Percentiles rank a stretch among this genome's conserved stretches.
phyloP scores from a whole-genome alignment of 1,284 basidiomycete genomes.

The Stereum hirsutum region DNA sequence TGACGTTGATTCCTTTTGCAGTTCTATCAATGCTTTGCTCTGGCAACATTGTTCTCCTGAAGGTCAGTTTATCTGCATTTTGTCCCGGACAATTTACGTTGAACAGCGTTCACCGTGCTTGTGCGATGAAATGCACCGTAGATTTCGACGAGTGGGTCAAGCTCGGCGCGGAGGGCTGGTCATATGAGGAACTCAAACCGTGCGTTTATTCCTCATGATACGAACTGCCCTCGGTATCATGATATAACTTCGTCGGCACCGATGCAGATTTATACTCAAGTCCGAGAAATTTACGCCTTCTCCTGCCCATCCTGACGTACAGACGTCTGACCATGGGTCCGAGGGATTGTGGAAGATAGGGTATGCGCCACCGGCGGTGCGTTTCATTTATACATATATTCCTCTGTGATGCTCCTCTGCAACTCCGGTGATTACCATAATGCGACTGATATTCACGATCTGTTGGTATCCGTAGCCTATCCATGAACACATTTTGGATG shows the following conservation, averaged over 20 bases:
- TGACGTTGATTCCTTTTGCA: neutral
- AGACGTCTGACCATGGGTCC: constrained; percentile 14
- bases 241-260: neutral
- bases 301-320: constrained; percentile 9
- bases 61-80: constrained; percentile 12
- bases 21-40: constrained; percentile 19
- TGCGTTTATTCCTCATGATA: constrained; percentile 9
- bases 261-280: constrained; percentile 22
- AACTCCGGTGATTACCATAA: neutral
- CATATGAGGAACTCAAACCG: constrained; percentile 21
- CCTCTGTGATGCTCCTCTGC: too few relatives aligned
- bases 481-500: neutral
- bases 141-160: constrained; percentile 32
- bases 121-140: constrained; percentile 2
- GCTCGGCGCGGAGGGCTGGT: constrained; percentile 27
- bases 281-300: constrained; percentile 4
- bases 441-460: neutral
- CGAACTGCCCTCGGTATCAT: neutral
- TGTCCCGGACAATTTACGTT: constrained; percentile 1
- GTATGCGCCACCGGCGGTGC: neutral
- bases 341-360: constrained; percentile 16
- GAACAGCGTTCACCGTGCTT: too few relatives aligned
- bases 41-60: constrained; percentile 18
- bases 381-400: too few relatives aligned
- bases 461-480: neutral